A percentile compares a stretch with the other conserved stretches of the same genome.
Evolutionary conservation across 805 yeast species (phyloP).

Genomic region (Starmerella khaoyaiensis): DNA sequence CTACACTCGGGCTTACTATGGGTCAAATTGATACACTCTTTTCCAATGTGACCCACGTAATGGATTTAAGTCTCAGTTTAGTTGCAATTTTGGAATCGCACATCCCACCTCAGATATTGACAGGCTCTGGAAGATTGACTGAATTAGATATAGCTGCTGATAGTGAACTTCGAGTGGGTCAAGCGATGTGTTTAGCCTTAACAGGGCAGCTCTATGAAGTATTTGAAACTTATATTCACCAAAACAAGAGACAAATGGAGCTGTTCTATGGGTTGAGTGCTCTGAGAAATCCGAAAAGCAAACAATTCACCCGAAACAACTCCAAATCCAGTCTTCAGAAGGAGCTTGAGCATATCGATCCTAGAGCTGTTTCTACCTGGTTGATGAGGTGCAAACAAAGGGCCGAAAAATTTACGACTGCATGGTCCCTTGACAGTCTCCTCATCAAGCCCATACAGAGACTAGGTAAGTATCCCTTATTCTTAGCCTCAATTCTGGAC

Average conservation of each 20-base stretch:
- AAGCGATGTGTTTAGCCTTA: constrained; percentile 23
- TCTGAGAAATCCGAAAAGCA: not conserved
- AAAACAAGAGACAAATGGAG: constrained; percentile 24
- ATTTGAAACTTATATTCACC: constrained; percentile 27
- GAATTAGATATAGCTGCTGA: constrained; percentile 16
- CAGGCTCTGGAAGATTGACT: constrained; percentile 16
- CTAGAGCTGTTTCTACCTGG: constrained; percentile 23
- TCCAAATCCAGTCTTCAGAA: not conserved
- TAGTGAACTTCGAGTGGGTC: constrained; percentile 25
- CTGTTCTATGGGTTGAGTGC: constrained; percentile 18
- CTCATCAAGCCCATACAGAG: constrained; percentile 37
- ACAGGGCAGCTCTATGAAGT: constrained; percentile 25
- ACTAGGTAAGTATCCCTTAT: constrained; percentile 32
- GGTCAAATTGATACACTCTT: constrained; percentile 24
- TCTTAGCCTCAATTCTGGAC: constrained; percentile 26
- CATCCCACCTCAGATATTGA: constrained; percentile 25
- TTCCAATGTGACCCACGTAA: constrained; percentile 27
- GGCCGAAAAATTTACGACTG: constrained; percentile 25
- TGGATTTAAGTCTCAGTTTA: constrained; percentile 25
- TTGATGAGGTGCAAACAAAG: constrained; percentile 25
- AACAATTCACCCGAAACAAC: not conserved
- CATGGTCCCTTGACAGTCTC: constrained; percentile 33
- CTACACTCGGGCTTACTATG: constrained; percentile 22
- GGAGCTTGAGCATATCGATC: not conserved
- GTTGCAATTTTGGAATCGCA: constrained; percentile 23